These are phyloP conservation scores for Capronia epimyces DNA, from an alignment of 2,329 filamentous ascomycete genomes.

Conservation along the genomic window DNA sequence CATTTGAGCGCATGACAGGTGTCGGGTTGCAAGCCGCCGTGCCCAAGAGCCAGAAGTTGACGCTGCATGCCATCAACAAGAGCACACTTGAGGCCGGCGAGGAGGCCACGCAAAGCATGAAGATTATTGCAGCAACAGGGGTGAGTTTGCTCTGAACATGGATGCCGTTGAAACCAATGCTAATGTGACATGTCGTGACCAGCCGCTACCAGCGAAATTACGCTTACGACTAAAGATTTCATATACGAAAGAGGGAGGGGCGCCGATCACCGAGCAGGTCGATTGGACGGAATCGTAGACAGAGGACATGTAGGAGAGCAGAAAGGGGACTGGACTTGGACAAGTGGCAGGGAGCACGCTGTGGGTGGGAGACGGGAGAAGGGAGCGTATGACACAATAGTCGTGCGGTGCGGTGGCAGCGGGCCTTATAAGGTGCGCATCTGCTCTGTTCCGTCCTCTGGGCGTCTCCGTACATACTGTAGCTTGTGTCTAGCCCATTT, in stretches of 20 bases:
- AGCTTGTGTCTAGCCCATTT: no score
- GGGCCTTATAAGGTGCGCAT: no score
- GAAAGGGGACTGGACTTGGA: neutral
- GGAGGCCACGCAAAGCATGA: conserved; percentile 87
- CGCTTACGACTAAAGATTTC: conserved; percentile 79
- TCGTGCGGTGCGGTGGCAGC: no score
- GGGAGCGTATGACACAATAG: no score
- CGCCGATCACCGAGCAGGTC: conserved; percentile 76
- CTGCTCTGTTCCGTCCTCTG: no score
- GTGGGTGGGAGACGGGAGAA: no score
- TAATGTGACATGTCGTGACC: conserved; percentile 14
- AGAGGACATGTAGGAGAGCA: neutral
- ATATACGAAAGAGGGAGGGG: conserved; percentile 65
- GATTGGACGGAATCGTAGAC: conserved; percentile 79
- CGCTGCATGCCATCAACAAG: conserved; percentile 82
- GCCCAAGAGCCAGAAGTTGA: conserved; percentile 90
- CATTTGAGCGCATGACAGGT: conserved; percentile 59
- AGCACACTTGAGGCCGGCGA: conserved; percentile 68
- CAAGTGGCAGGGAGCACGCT: no score
- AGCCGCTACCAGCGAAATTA: conserved; percentile 66
- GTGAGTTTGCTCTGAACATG: conserved; percentile 56
- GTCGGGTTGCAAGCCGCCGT: conserved; percentile 91
- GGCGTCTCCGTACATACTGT: no score
- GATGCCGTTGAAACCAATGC: neutral
- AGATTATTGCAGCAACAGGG: conserved; percentile 75